Conservation (phyloP, 768 basidiomycete species). For the Jaapia argillacea region DNA sequence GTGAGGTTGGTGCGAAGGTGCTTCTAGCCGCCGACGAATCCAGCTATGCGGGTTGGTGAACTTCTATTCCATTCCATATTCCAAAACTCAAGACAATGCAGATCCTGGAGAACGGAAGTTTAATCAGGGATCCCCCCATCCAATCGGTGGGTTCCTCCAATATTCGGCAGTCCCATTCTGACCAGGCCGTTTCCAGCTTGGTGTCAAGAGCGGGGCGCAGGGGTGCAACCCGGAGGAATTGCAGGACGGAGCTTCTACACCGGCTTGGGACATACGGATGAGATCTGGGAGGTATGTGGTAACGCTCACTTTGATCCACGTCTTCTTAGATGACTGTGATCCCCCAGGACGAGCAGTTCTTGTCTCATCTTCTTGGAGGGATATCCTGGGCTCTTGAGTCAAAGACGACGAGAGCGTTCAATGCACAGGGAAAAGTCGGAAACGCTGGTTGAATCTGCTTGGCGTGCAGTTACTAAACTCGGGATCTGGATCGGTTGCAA, state of each 20-base stretch:
- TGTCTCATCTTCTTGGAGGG: neutral
- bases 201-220: slow-evolving; percentile 24
- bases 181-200: no score
- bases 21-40: slow-evolving; percentile 57
- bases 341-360: slow-evolving; percentile 1
- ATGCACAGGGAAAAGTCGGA: slow-evolving; percentile 52
- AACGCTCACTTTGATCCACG: no score
- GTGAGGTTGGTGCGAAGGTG: slow-evolving; percentile 49
- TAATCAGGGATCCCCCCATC: slow-evolving; percentile 23
- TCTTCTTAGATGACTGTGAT: no score
- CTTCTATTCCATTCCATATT: slow-evolving; percentile 15
- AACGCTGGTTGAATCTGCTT: no score
- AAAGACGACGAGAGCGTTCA: slow-evolving; percentile 62
- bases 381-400: slow-evolving; percentile 18
- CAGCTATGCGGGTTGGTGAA: no score
- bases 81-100: no score
- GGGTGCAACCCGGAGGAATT: slow-evolving; percentile 3
- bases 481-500: no score
- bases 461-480: no score
- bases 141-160: slow-evolving; percentile 20
- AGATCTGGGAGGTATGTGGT: neutral
- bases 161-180: neutral
- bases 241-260: slow-evolving; percentile 14
- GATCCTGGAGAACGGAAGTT: slow-evolving; percentile 12
- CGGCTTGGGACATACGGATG: neutral